phyloP scores from a whole-genome alignment of 768 basidiomycete species.

The Pluteus cervinus region DNA sequence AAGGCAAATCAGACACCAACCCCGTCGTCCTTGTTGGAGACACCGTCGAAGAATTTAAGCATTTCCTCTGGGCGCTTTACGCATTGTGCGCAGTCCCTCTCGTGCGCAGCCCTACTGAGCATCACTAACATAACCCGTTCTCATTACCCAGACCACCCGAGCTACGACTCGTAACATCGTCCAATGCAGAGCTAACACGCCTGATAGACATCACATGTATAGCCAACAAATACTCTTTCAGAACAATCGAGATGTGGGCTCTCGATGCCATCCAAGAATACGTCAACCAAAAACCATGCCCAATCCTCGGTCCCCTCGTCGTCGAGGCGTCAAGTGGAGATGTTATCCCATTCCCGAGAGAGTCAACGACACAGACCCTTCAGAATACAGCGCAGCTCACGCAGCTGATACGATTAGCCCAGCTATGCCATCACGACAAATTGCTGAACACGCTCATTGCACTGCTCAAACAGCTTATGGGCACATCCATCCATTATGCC shows the following conservation, averaged over 20 bases:
- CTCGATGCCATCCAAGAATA: constrained; percentile 68
- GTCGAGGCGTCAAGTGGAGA: neutral
- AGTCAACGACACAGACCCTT: neutral
- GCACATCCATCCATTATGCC: constrained; percentile 55
- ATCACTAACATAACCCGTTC: neutral
- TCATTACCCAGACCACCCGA: constrained; percentile 50
- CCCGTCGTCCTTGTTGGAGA: constrained; percentile 64
- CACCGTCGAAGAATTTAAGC: constrained; percentile 56
- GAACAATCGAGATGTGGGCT: constrained; percentile 68
- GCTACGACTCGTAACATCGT: constrained; percentile 39
- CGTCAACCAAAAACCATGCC: constrained; percentile 49
- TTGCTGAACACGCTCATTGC: constrained; percentile 56
- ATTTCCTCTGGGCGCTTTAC: constrained; percentile 75
- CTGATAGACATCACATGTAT: constrained; percentile 61
- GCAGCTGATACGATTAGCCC: constrained; percentile 60
- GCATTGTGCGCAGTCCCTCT: constrained; percentile 47
- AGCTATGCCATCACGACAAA: constrained; percentile 56
- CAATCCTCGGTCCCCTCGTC: constrained; percentile 26
- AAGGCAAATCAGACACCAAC: constrained; percentile 59
- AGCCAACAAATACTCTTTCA: constrained; percentile 72
- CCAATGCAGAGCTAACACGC: constrained; percentile 43
- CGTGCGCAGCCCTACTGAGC: no score
- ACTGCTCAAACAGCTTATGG: constrained; percentile 57
- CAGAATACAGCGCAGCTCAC: constrained; percentile 32
- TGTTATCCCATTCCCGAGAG: neutral